phyloP scores from a whole-genome alignment of 129 eudicot genomes.

The Tanacetum coccineum region DNA sequence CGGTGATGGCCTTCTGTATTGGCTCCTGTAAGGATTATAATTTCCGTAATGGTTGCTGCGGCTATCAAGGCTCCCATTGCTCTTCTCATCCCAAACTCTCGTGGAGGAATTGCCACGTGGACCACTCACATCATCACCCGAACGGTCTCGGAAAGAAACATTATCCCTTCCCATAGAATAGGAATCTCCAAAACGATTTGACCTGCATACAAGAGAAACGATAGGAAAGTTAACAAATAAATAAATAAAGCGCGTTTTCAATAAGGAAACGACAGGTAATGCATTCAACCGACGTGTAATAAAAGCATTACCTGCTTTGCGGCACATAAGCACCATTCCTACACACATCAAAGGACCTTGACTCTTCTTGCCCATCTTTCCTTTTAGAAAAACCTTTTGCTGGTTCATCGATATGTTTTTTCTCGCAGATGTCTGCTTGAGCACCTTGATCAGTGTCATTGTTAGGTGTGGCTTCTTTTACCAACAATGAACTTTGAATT shows the following conservation, averaged over 20 bases:
- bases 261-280: background rate
- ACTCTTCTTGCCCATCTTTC: constrained; percentile 8
- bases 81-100: constrained; percentile 37
- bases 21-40: constrained; percentile 36
- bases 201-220: constrained; percentile 21
- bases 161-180: constrained; percentile 31
- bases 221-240: background rate
- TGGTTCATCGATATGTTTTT: constrained; percentile 14
- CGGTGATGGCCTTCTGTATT: constrained; percentile 44
- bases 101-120: constrained; percentile 28
- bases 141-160: constrained; percentile 11
- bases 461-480: constrained; percentile 27
- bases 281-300: background rate
- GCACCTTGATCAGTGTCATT: constrained; percentile 21
- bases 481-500: constrained; percentile 22
- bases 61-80: constrained; percentile 21
- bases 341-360: constrained; percentile 15
- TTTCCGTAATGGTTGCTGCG: constrained; percentile 29
- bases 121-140: background rate
- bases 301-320: constrained; percentile 39
- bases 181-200: constrained; percentile 22
- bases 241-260: background rate
- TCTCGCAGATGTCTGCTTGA: constrained; percentile 17
- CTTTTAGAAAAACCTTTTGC: constrained; percentile 8
- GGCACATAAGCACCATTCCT: constrained; percentile 17